phyloP scores from a whole-genome alignment of 768 basidiomycete species.

The Leccinum imitatum region DNA sequence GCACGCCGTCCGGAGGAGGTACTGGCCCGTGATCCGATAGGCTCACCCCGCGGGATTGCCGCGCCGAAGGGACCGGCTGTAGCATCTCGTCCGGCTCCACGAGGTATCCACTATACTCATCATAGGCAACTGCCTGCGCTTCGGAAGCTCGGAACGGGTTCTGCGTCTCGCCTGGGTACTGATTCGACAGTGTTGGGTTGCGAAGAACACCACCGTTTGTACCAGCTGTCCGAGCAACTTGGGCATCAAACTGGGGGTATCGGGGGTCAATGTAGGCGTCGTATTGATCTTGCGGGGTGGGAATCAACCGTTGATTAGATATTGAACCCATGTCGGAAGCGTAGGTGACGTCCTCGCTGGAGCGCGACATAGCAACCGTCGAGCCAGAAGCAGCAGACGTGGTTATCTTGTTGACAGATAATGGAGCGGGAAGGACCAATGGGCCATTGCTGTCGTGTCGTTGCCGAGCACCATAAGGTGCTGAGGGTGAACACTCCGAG shows the following conservation, averaged over 20 bases:
- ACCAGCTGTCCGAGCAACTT: conserved; percentile 40
- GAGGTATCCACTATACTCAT: conserved; percentile 33
- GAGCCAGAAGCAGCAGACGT: conserved; percentile 42
- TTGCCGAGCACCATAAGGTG: conserved; percentile 43
- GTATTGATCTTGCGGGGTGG: conserved; percentile 37
- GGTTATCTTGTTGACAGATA: conserved; percentile 56
- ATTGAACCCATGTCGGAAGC: conserved; percentile 36
- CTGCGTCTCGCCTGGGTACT: conserved; percentile 47
- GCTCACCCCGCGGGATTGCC: conserved; percentile 62
- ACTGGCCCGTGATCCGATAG: conserved; percentile 85
- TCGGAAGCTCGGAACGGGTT: conserved; percentile 60
- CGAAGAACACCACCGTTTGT: conserved; percentile 41
- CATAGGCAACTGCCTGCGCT: conserved; percentile 40
- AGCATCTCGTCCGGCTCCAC: conserved; percentile 39
- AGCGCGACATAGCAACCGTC: conserved; percentile 45
- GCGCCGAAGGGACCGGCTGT: conserved; percentile 14
- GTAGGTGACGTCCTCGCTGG: conserved; percentile 41
- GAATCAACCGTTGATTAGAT: conserved; percentile 45
- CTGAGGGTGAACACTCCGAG: conserved; percentile 49
- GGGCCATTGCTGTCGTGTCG: conserved; percentile 70
- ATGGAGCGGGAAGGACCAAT: conserved; percentile 73
- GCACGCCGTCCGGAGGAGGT: conserved; percentile 72
- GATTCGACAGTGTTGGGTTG: conserved; percentile 36
- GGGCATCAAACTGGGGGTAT: conserved; percentile 39
- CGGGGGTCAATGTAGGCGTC: conserved; percentile 27